Evolutionary conservation across 176 grass and related monocot genomes (phyloP).

Genomic region (Luzula sylvatica): DNA sequence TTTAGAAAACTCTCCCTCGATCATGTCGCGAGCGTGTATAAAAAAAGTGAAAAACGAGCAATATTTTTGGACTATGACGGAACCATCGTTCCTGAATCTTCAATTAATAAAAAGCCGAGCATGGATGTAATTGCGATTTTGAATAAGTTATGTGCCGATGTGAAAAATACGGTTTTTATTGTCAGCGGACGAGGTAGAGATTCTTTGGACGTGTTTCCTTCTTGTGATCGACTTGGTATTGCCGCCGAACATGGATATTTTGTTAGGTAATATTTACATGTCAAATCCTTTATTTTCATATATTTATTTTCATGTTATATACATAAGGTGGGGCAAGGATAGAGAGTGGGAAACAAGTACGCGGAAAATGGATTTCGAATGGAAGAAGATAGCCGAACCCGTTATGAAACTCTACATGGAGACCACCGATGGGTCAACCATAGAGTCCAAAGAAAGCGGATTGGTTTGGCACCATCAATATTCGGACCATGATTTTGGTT

Average conservation of each 20-base stretch:
- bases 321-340: conserved; percentile 54
- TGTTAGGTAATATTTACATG: conserved; percentile 35
- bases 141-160: conserved; percentile 54
- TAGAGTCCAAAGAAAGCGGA: conserved; percentile 76
- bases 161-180: conserved; percentile 62
- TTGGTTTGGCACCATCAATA: conserved; percentile 93
- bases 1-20: conserved; percentile 60
- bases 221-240: conserved; percentile 67
- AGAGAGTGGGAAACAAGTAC: conserved; percentile 53
- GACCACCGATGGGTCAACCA: conserved; percentile 81
- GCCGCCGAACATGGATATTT: conserved; percentile 88
- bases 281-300: not conserved
- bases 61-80: conserved; percentile 92
- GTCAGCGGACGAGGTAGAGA: conserved; percentile 51
- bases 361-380: conserved; percentile 28
- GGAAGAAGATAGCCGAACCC: conserved; percentile 85
- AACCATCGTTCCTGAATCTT: conserved; percentile 60
- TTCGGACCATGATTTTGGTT: conserved; percentile 71
- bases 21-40: conserved; percentile 42
- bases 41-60: conserved; percentile 40
- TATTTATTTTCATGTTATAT: not conserved
- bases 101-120: conserved; percentile 44
- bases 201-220: conserved; percentile 44
- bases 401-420: conserved; percentile 74
- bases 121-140: conserved; percentile 55